Percentiles rank a stretch among this genome's conserved stretches.
phyloP scores from a whole-genome alignment of 352 stramenopile species.

The Phytophthora niederhauseri region DNA sequence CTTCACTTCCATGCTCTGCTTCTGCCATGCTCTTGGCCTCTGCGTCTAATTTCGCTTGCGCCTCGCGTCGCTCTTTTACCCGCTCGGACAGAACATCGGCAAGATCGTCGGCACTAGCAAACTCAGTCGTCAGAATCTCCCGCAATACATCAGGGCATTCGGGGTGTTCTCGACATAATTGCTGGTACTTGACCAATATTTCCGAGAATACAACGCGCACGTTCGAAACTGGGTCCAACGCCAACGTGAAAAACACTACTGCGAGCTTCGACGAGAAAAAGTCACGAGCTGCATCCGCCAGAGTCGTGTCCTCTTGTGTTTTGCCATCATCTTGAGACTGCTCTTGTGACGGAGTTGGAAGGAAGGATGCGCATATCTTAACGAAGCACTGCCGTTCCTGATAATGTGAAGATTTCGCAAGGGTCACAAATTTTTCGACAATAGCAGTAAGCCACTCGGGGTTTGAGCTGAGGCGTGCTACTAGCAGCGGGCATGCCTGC shows the following conservation, averaged over 20 bases:
- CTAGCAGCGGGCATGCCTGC: constrained; percentile 69
- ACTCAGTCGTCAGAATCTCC: constrained; percentile 28
- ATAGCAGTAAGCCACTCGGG: constrained; percentile 54
- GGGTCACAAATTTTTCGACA: constrained; percentile 51
- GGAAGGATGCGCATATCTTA: constrained; percentile 65
- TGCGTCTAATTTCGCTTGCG: constrained; percentile 12
- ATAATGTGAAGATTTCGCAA: constrained; percentile 63
- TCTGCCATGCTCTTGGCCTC: constrained; percentile 18
- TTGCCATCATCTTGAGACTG: constrained; percentile 5
- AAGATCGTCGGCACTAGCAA: constrained; percentile 36
- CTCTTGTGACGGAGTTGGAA: constrained; percentile 25
- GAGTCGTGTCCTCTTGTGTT: constrained; percentile 10
- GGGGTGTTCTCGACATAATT: constrained; percentile 38
- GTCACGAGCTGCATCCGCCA: constrained; percentile 17
- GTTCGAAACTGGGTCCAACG: constrained; percentile 71
- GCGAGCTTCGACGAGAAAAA: constrained; percentile 65
- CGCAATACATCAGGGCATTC: constrained; percentile 38
- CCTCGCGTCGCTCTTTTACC: constrained; percentile 23
- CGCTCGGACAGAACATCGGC: constrained; percentile 31
- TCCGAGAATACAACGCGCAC: constrained; percentile 70
- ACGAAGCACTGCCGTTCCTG: constrained; percentile 75
- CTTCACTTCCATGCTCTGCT: constrained; percentile 10
- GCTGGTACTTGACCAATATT: constrained; percentile 49
- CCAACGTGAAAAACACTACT: constrained; percentile 61
- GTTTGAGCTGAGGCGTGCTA: constrained; percentile 52